Evolutionary conservation across 371 early-diverging fungal species (phyloP).

Genomic region (Chytridium lagenaria): DNA sequence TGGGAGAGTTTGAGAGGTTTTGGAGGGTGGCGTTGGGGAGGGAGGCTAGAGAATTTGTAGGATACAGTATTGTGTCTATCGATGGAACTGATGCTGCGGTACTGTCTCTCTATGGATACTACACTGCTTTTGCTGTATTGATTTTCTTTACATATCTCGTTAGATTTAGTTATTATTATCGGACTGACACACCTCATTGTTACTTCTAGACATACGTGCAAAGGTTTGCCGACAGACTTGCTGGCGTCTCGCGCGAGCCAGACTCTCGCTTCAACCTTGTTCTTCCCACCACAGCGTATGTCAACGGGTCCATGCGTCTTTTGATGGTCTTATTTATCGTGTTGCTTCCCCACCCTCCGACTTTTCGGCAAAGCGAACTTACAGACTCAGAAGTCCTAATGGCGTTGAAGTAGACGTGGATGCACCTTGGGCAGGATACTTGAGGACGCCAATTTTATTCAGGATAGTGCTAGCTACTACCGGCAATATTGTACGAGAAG

Average conservation of each 20-base stretch:
- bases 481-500: neutral
- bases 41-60: neutral
- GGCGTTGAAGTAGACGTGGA: neutral
- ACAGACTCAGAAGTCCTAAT: neutral
- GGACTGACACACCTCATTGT: too few species aligned
- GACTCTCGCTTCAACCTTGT: constrained; percentile 11
- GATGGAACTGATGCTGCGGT: constrained; percentile 1
- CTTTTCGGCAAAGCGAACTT: neutral
- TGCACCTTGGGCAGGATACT: constrained; percentile 1
- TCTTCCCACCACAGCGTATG: neutral
- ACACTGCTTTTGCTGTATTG: neutral
- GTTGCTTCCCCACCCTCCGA: constrained; percentile 1
- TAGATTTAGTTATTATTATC: too few species aligned
- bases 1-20: neutral
- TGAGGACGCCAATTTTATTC: neutral
- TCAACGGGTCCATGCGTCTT: neutral
- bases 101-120: neutral
- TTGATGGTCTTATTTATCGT: neutral
- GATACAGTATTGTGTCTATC: neutral
- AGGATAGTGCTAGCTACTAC: neutral
- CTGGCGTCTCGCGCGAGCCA: neutral
- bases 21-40: neutral
- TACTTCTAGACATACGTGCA: constrained; percentile 1
- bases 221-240: neutral
- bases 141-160: too few species aligned